A percentile compares a stretch with the other conserved stretches of the same genome.
Conservation (phyloP, 345 rosid species). For the Lumnitzera racemosa region DNA sequence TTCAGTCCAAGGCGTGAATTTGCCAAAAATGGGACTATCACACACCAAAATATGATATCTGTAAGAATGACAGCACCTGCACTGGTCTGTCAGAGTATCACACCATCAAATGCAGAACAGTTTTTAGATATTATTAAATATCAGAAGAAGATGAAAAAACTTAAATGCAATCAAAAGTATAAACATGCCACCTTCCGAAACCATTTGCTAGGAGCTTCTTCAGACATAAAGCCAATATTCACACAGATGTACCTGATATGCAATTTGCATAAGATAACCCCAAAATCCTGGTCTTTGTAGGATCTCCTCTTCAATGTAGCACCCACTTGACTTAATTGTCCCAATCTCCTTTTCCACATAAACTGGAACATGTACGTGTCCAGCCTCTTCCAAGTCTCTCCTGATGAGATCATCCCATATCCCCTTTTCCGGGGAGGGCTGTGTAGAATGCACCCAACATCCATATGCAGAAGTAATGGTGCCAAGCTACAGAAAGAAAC, state of each 20-base stretch:
- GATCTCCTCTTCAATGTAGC: slow-evolving; percentile 32
- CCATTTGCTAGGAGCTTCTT: too few species aligned
- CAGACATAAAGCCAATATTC: background rate
- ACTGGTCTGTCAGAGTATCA: slow-evolving; percentile 42
- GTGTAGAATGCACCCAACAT: slow-evolving; percentile 42
- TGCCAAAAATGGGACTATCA: slow-evolving; percentile 64
- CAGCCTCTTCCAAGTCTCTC: slow-evolving; percentile 21
- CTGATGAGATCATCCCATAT: slow-evolving; percentile 13
- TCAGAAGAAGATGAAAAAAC: too few species aligned
- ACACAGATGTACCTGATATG: slow-evolving; percentile 53
- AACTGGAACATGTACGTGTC: slow-evolving; percentile 5
- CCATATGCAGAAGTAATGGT: slow-evolving; percentile 60
- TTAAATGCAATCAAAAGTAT: too few species aligned
- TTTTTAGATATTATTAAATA: background rate
- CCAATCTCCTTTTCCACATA: slow-evolving; percentile 12
- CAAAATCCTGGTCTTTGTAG: slow-evolving; percentile 47
- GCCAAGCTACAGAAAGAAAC: slow-evolving; percentile 44
- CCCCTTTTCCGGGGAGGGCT: slow-evolving; percentile 17
- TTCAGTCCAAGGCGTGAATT: slow-evolving; percentile 52
- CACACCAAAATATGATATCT: slow-evolving; percentile 66
- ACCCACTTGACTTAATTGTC: slow-evolving; percentile 33
- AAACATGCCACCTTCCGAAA: too few species aligned
- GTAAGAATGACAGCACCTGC: slow-evolving; percentile 86
- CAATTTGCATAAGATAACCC: slow-evolving; percentile 69
- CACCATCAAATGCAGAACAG: background rate